These are phyloP conservation scores for Tricholoma flavovirens DNA, from an alignment of 768 basidiomycete species.

Conservation along the genomic window DNA sequence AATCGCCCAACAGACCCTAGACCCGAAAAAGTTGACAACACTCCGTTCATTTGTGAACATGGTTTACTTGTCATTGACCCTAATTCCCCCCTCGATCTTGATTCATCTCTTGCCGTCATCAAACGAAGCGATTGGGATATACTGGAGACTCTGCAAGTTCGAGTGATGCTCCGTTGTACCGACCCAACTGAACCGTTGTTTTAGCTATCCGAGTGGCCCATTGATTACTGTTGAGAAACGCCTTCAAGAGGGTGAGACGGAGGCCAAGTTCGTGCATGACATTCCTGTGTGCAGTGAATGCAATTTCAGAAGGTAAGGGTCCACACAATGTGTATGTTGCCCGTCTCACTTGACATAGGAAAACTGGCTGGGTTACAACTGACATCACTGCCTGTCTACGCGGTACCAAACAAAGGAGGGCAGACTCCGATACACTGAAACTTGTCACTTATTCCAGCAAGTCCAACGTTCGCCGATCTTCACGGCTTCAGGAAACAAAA, in stretches of 20 bases:
- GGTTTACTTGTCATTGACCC: constrained; percentile 60
- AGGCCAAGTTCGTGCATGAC: constrained; percentile 38
- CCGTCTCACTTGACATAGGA: constrained; percentile 27
- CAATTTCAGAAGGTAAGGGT: constrained; percentile 45
- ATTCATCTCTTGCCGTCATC: constrained; percentile 51
- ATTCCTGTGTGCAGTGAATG: constrained; percentile 57
- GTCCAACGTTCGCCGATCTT: constrained; percentile 57
- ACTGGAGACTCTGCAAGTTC: constrained; percentile 51
- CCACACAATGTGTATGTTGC: neutral
- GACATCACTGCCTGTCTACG: constrained; percentile 54
- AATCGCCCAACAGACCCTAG: constrained; percentile 50
- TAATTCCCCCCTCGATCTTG: constrained; percentile 52
- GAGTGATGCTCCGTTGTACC: neutral
- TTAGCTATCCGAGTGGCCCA: constrained; percentile 55
- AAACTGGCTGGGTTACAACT: constrained; percentile 51
- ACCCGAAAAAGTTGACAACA: constrained; percentile 60
- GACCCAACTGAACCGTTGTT: neutral
- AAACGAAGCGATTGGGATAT: constrained; percentile 60
- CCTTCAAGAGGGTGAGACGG: constrained; percentile 22
- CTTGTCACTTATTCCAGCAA: constrained; percentile 27
- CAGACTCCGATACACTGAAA: constrained; percentile 11
- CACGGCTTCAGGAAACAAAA: constrained; percentile 57
- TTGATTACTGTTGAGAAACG: constrained; percentile 43
- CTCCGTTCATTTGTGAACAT: constrained; percentile 63
- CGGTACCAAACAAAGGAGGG: constrained; percentile 14